Base-by-base conservation (phyloP, 257 asterid species). In the Linaria vulgaris region DNA sequence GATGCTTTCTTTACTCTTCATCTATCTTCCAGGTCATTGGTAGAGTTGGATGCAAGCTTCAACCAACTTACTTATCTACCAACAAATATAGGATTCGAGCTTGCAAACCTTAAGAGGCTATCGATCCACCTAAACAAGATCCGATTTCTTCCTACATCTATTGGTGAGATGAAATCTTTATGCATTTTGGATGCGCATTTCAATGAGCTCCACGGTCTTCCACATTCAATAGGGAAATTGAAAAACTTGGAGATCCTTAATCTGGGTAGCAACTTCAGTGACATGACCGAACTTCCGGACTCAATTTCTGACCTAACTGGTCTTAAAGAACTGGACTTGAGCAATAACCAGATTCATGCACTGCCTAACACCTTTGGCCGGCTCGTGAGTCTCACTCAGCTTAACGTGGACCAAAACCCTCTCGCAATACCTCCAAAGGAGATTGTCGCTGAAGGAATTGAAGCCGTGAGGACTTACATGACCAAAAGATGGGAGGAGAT, bases 261-360 rank as follows among this genome's bases (percentile, higher is more conserved):
- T 69, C 78, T 92, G 6, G 76, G 96, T 69, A 82, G 91, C 80
- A 92, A 92, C 73, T 92, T 92, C 80, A 90, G 78, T 46, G 97
- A 92, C 78, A 72, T 92, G 41, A 70, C 77, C 25, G 86, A 80
- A 56, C 90, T 92, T 21, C 97, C 99, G 6, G 82, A 76, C 14
- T 77, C 96, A 24, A 73, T 92, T 22, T 75, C 90, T 45, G 96
- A 89, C 74, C 85, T 92, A 22, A 71, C 54, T 59, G 83, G 58
- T 73, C 89, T 92, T 44, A 88, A 80, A 69, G 99, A 92, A 63
- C 89, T 87, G 20, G 94, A 92, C 74, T 62, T 89, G 78, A 87
- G 98, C 83, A 89, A 92, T 83, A 89, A 92, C 73, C 98, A 92
- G 89, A 85, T 92, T 64, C 92, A 72, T 25, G 84, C 81, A 30